A percentile compares a stretch with the other conserved stretches of the same genome.
These are phyloP conservation scores for Selenicereus undatus DNA, from an alignment of 148 eudicot genomes.

Conservation along the genomic window DNA sequence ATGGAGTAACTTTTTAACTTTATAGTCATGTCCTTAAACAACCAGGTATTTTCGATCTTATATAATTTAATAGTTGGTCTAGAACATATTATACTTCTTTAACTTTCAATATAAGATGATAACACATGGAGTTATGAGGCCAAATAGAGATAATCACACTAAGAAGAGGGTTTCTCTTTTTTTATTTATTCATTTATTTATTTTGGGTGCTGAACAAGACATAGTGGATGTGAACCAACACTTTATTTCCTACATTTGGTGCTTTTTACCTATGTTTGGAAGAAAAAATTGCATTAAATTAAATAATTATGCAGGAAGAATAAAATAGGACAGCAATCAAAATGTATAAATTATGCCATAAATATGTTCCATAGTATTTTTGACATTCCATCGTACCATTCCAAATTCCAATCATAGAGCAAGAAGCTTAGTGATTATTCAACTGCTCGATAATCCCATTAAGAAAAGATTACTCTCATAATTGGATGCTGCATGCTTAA, in stretches of 20 bases:
- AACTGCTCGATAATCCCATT: not conserved
- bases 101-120: not conserved
- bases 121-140: not conserved
- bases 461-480: not conserved
- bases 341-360: not conserved
- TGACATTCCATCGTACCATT: conserved; percentile 4
- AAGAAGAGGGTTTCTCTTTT: too few species aligned
- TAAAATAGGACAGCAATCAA: conserved; percentile 4
- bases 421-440: not conserved
- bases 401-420: not conserved
- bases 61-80: too few species aligned
- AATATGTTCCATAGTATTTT: not conserved
- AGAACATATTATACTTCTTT: too few species aligned
- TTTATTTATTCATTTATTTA: too few species aligned
- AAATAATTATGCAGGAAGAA: not conserved
- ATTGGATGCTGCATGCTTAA: not conserved
- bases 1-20: too few species aligned
- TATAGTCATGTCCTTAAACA: too few species aligned
- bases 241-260: not conserved
- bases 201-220: not conserved
- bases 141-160: not conserved
- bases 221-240: not conserved
- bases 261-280: not conserved
- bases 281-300: not conserved
- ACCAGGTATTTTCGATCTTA: too few species aligned